Base-by-base conservation (phyloP, 1,139 yeast species). In the Geotrichum cucujoidarum region DNA sequence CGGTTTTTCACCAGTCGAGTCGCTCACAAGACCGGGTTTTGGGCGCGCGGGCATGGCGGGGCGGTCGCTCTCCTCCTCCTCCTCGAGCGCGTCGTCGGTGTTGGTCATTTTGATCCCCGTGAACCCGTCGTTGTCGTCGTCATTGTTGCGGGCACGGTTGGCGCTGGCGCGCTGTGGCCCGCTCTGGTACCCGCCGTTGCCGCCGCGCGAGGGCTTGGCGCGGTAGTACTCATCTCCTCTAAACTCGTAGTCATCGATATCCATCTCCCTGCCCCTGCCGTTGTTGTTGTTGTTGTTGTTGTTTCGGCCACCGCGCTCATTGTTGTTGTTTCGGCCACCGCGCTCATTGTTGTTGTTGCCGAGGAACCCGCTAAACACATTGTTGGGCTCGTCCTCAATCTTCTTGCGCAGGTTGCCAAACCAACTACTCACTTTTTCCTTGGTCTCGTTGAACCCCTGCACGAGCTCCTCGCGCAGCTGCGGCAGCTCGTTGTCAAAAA, bases 401-500 rank as follows among this genome's bases (percentile, higher is more conserved):
- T 76, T 78, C 69, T 80, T 80, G 40, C 83, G 77, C 52, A 88
- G 64, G 20, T 83, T 88, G 57, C 80, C 78, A 52, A 90, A 83
- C 95, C 97, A 89, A 22, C 81, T 78, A 55, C 85, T 82, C 51
- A 92, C 79, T 46, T 85, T 84, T 41, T 78, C 74, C 52, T 83
- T 78, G 1, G 97, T 92, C 59, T 89, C 97, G 60, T 83, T 90
- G 47, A 89, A 74, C 25, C 95, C 94, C 61, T 83, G 83, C 47
- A 78, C 73, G 52, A 88, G 75, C 45, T 81, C 78, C 48, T 84
- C 87, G 59, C 78, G 81, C 57, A 87, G 70, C 59, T 81, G 88
- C 10, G 83, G 82, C 45, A 77, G 58, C 50, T 77, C 81, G 53
- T 75, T 77, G 50, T 77, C 81, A 33, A 82, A 82, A 60, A 86